A percentile compares a stretch with the other conserved stretches of the same genome.
phyloP scores from a whole-genome alignment of 257 asterid genomes.

The Solanum lignicaule region DNA sequence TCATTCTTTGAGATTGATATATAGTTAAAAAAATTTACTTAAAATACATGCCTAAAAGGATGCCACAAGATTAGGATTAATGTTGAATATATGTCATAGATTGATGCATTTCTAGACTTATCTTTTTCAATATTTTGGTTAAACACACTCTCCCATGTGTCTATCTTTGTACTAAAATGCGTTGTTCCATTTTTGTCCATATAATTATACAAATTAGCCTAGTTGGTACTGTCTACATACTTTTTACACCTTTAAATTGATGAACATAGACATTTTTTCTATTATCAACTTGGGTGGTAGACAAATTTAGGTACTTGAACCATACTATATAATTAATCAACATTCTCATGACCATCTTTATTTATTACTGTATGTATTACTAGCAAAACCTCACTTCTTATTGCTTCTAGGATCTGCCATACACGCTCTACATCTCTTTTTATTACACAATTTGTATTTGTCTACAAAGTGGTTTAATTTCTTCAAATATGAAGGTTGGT shows the following conservation, averaged over 20 bases:
- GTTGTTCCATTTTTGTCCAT: neutral
- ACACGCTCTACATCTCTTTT: neutral
- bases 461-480: neutral
- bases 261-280: neutral
- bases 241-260: neutral
- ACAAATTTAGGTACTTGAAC: conserved; percentile 23
- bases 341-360: neutral
- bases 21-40: neutral
- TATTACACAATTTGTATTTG: neutral
- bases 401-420: conserved; percentile 44
- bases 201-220: neutral
- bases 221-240: neutral
- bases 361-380: neutral
- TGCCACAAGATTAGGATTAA: conserved; percentile 17
- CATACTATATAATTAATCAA: neutral
- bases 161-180: neutral
- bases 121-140: neutral
- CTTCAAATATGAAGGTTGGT: conserved; percentile 44
- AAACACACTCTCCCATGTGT: conserved; percentile 16
- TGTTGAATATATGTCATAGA: conserved; percentile 17
- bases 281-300: neutral
- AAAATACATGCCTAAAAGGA: neutral
- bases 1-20: conserved; percentile 23
- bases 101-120: conserved; percentile 33
- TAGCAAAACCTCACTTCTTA: conserved; percentile 38